Evolutionary conservation across 2,329 filamentous ascomycete genomes (phyloP).

Genomic region (Pestalotiopsis sp.): DNA sequence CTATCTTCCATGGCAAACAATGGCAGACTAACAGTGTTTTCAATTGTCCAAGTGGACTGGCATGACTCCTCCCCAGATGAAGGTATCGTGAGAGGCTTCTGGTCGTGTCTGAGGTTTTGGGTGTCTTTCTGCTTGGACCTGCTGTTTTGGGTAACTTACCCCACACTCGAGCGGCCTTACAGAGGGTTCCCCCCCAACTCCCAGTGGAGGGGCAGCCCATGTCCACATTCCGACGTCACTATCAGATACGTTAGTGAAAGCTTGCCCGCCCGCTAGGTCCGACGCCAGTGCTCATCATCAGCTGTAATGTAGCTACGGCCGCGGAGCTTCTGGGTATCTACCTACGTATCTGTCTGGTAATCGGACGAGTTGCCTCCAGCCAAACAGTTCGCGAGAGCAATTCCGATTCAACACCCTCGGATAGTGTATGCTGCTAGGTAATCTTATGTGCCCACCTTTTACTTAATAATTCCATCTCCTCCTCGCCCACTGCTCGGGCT

Average conservation of each 20-base stretch:
- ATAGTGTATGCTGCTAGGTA: neutral
- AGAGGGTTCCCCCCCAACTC: neutral
- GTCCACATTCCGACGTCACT: neutral
- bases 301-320: neutral
- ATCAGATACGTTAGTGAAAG: neutral
- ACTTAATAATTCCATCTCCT: conserved; percentile 5
- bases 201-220: neutral
- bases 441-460: conserved; percentile 4
- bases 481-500: neutral
- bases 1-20: neutral
- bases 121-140: neutral
- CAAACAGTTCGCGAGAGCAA: neutral
- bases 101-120: neutral
- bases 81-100: neutral
- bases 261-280: neutral
- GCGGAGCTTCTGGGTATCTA: neutral
- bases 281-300: neutral
- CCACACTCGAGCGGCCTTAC: neutral
- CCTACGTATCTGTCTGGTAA: too few species aligned
- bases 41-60: neutral
- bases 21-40: neutral
- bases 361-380: neutral
- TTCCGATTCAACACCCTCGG: neutral
- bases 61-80: neutral
- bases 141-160: neutral